Base-by-base conservation (phyloP, 106 monocot species). In the Hemerocallis citrina region DNA sequence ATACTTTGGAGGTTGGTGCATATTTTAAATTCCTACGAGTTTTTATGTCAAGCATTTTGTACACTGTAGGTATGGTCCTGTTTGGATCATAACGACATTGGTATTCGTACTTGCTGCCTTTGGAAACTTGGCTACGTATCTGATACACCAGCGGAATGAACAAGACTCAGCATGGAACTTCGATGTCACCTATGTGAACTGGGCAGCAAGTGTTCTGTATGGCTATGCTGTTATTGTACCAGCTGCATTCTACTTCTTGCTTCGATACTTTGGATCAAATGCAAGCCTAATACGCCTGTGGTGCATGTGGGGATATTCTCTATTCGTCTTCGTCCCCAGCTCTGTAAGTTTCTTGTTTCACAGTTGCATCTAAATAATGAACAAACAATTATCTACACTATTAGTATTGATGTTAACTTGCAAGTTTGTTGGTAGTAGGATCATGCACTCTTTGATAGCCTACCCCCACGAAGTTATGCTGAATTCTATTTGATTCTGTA, bases 301-400 rank as follows among this genome's bases (percentile, higher is more conserved):
- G 87, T 96, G 96, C 50, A 65, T 96, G 59, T 96, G 96, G 96
- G 96, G 96, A 6, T 96, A 96, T 56, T 96, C 96, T 43, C 76
- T 96, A 21, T 96, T 77, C 79, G 62, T 96, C 77, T 96, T 96
- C 37, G 51, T 96, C 19, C 96, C 96, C 12, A 72, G 52, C 21
- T 79, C 76, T 59, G 96, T 96, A 74, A 81, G 91, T 81, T 51
- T 65, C 56, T 59, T 10, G 8, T n/a, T 44, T 44, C 4, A 13
- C 43, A 44, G 0, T 16, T 44, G 15, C 44, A 44, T 44, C 27
- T 13, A 25, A 50, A n/a, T n/a, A 47, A 50, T 9, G 25, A 25
- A 50, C 23, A n/a, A 6, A 11, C 13, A 24, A 50, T 27, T 25
- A 13, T 27, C 28, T 50, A 50, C 3, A 27, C 6, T 27, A 27